Percentiles rank a stretch among this genome's conserved stretches.
Conservation (phyloP, 108 stramenopile species). For the Fragilaria crotonensis region DNA sequence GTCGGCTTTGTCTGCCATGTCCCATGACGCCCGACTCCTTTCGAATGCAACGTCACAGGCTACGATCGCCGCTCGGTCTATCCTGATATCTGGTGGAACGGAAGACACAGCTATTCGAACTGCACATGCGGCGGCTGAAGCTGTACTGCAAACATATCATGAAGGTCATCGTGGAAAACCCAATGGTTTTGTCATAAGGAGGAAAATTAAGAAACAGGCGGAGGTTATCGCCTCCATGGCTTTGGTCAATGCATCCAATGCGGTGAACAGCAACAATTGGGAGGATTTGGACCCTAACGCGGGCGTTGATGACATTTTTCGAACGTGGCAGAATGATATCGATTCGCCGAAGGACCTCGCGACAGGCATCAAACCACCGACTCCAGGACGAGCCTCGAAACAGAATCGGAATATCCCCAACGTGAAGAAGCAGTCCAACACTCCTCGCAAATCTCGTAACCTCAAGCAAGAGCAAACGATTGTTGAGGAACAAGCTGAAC, state of each 20-base stretch:
- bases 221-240: slow-evolving; percentile 54
- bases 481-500: neutral
- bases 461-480: neutral
- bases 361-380: too few relatives aligned
- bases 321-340: neutral
- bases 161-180: neutral
- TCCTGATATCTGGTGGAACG: slow-evolving; percentile 34
- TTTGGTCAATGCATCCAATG: slow-evolving; percentile 14
- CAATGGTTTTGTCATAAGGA: slow-evolving; percentile 9
- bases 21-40: slow-evolving; percentile 26
- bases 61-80: slow-evolving; percentile 39
- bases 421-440: too few relatives aligned
- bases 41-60: slow-evolving; percentile 36
- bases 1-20: neutral
- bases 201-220: slow-evolving; percentile 37
- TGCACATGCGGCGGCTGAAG: slow-evolving; percentile 50
- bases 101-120: slow-evolving; percentile 40
- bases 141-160: slow-evolving; percentile 20
- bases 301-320: neutral
- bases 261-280: slow-evolving; percentile 2
- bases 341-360: neutral
- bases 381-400: too few relatives aligned
- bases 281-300: neutral
- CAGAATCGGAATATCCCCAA: too few relatives aligned
- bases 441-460: neutral